Base-by-base conservation (phyloP, 371 early-diverging fungal genomes). In the Coemansia sp. region DNA sequence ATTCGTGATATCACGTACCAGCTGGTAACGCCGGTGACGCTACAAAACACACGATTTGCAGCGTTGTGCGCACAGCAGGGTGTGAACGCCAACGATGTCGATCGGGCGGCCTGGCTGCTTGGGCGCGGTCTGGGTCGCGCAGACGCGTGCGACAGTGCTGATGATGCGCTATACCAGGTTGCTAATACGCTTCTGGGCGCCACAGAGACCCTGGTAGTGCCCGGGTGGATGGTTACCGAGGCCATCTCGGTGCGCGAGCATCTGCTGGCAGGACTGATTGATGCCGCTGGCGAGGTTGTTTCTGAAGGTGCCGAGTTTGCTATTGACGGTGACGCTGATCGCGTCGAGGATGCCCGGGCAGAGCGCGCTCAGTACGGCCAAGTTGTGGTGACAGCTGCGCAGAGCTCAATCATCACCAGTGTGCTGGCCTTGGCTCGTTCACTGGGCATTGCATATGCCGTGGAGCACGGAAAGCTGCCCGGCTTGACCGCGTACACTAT, bases 201-300 rank as follows among this genome's bases (percentile, higher is more conserved):
- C 11, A n/a, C 40, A 9, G 49, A 40, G 12, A 5, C 24, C 8
- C 11, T 14, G 49, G 37, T 3, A 1, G 40, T 64, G 24, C 66
- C 68, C 5, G 47, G 11, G 29, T 58, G 66, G 66, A 16, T 68
- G 24, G 2, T 31, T 12, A 33, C 62, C 4, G 68, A 68, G 36
- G 4, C 29, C 1, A 11, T 54, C 7, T 3, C n/a, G 40, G 49
- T 66, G 10, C 68, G 68, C 32, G 68, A 68, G 55, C 53, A 58
- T 33, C 0, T 65, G n/a, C 42, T 68, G 48, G 66, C 59, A 4
- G 68, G 68, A 1, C 3, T 65, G 29, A 24, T 68, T 10, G 66
- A 54, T 40, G 46, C 48, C 12, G n/a, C 12, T 10, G 47, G 68
- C 2, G 3, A 7, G 1, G 16, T 49, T 5, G 11, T 10, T 12